Evolutionary conservation across 192 early-diverging fungal genomes (phyloP).

Genomic region (Backusella westeae): DNA sequence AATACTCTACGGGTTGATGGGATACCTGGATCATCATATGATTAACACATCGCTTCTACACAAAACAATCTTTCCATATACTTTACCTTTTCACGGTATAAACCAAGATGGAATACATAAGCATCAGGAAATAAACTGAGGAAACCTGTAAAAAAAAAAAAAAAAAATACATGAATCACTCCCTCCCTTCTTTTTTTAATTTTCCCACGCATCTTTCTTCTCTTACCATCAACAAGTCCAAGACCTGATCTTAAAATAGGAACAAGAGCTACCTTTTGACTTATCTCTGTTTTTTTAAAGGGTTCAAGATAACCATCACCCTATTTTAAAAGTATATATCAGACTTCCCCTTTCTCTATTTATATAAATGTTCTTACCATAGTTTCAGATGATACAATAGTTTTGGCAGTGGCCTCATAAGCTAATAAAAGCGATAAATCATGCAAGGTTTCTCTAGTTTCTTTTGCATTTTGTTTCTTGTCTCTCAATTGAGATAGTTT

Average conservation of each 20-base stretch:
- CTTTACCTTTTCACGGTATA: constrained; percentile 74
- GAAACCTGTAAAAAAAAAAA: constrained; percentile 33
- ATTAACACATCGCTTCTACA: neutral
- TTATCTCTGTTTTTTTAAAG: constrained; percentile 41
- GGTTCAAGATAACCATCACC: constrained; percentile 45
- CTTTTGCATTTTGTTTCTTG: constrained; percentile 40
- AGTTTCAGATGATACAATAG: constrained; percentile 26
- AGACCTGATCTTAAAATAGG: constrained; percentile 68
- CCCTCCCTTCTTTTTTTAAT: neutral
- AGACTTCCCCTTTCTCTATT: neutral
- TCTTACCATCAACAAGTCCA: constrained; percentile 49
- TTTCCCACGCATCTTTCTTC: neutral
- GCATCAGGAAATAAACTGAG: constrained; percentile 67
- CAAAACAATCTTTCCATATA: neutral
- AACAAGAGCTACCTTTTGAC: constrained; percentile 49
- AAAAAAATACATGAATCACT: neutral
- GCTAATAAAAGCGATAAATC: constrained; percentile 53
- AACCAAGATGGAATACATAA: constrained; percentile 73
- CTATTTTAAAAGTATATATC: constrained; percentile 20
- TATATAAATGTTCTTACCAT: constrained; percentile 20
- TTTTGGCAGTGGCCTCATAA: constrained; percentile 61
- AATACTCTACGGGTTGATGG: constrained; percentile 88
- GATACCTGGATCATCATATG: constrained; percentile 41
- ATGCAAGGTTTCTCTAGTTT: constrained; percentile 51
- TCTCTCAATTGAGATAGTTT: constrained; percentile 60